Percentiles rank a stretch among this genome's conserved stretches.
phyloP scores from a whole-genome alignment of 1,284 basidiomycete genomes.

The Sphagnurus paluster region DNA sequence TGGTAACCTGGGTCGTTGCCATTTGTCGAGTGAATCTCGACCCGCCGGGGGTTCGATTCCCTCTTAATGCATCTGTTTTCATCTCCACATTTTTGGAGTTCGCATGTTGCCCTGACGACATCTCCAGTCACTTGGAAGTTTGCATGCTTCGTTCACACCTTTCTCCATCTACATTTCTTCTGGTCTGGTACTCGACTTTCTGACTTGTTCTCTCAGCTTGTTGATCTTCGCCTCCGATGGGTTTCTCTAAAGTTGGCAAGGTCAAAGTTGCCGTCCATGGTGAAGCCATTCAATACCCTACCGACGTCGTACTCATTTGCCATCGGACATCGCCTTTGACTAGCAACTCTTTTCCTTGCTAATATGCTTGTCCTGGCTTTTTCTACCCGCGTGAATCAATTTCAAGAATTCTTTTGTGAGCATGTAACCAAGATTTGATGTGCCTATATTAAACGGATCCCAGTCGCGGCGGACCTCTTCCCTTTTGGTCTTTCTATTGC shows the following conservation, averaged over 20 bases:
- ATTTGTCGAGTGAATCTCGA: conserved; percentile 1
- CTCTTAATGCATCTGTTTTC: background rate
- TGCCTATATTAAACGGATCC: background rate
- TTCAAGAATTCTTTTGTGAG: conserved; percentile 62
- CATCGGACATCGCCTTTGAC: background rate
- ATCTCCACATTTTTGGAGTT: background rate
- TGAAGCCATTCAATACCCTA: background rate
- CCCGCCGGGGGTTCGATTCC: conserved; percentile 7
- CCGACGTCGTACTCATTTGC: background rate
- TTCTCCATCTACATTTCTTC: background rate
- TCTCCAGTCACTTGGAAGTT: background rate
- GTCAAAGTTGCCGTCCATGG: conserved; percentile 23
- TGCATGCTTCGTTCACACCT: background rate
- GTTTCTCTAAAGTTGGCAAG: conserved; percentile 28
- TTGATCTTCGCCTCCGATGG: conserved; percentile 16
- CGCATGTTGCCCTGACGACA: conserved; percentile 2
- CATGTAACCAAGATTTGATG: background rate
- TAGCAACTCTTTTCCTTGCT: conserved; percentile 44
- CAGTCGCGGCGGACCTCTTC: conserved; percentile 51
- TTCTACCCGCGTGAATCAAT: conserved; percentile 52
- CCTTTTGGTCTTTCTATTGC: conserved; percentile 56
- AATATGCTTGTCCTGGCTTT: conserved; percentile 55
- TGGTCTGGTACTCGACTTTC: conserved; percentile 1
- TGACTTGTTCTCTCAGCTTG: background rate
- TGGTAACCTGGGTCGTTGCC: conserved; percentile 7